Evolutionary conservation across 2,329 filamentous ascomycete species (phyloP), one percentile per base, ranked within the genome.

Genomic region (Stachybotrys echinatus): DNA sequence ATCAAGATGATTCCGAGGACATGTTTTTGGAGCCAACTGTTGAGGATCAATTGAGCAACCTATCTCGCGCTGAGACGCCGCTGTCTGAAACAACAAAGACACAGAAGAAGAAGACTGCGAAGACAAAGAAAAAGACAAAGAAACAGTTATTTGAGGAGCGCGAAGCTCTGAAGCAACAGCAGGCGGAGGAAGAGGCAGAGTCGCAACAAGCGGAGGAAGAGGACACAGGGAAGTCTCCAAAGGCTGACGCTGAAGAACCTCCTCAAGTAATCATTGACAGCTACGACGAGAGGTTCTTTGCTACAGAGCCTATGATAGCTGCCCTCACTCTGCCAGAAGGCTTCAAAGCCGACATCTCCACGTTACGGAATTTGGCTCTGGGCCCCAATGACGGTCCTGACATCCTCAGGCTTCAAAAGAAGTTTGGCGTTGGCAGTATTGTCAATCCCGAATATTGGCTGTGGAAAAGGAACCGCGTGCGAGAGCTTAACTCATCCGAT

Each of bases 71-170:
- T 19, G 72, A 79, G 47, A 77, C 74, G 0, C 77, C 78, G 7
- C 59, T 70, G 0, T 67, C 70, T 22, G 52, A 61, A 50, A 42
- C 52, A 61, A 65, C 70, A 23, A 80, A 79, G 57, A 61, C 68
- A 1, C 80, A 81, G 64, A 82, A 80, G 66, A 85, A 84, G 66
- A 74, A 75, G 38, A 18, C 58, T 1, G 23, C 71, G 42, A 87
- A 85, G 63, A 56, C 77, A 4, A 89, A 89, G 73, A 89, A 81
- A 73, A 90, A 88, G 67, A 81, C 85, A 0, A 92, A 91, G 75
- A 91, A 89, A 65, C 84, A 91, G 61, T 65, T 88, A 3, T 79
- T 87, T 43, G 84, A 88, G 61, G 85, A 89, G 62, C 76, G 79
- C 19, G 80, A 85, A 59, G 79, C 79, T 12, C 68, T 82, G 49